Evolutionary conservation across 2,329 filamentous ascomycete genomes (phyloP), one percentile per base, ranked within the genome.

Genomic region (Verticillium zaregamsianum): DNA sequence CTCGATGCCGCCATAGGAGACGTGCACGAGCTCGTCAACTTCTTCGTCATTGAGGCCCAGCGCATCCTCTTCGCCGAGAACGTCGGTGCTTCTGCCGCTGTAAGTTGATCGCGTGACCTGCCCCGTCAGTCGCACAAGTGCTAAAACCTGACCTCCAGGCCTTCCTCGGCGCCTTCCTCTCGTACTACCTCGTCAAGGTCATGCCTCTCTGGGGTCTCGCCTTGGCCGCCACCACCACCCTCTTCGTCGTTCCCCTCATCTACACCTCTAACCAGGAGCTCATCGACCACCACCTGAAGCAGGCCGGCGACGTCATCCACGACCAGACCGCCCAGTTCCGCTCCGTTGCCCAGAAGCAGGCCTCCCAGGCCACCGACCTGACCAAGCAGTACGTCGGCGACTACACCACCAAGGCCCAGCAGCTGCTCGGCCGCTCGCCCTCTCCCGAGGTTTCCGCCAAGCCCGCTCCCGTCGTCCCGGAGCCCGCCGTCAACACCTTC

Each of bases 21-120:
- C 66, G 77, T 87, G 49, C 84, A 89, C 70, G 87, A 90, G 75
- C 81, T 90, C 63, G 74, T 88, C 76, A 90, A 90, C 81, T 90
- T 90, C 74, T 87, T 90, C 68, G 80, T 89, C 64, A 89, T 90
- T 62, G 88, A 90, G 78, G 79, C 82, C 58, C 88, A 90, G 79
- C 83, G 87, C 64, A 84, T 90, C 66, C 70, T 90, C 61, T 90
- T 87, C 66, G 87, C 82, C 54, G 88, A 90, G 81, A 90, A 90
- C 68, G 74, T 90, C 62, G 74, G 77, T 65, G 82, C 80, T 61
- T 90, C 88, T 25, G 75, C 77, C 69, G 81, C 79, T 67, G 87
- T 89, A 80, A 74, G 86, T 79, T 55, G 55, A 59, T 32, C 58
- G 58, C 45, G 45, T 52, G n/a, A 52, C 11, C 45, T 59, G 59